A percentile compares a stretch with the other conserved stretches of the same genome.
Conservation (phyloP, 768 basidiomycete species). For the Mycena venus region DNA sequence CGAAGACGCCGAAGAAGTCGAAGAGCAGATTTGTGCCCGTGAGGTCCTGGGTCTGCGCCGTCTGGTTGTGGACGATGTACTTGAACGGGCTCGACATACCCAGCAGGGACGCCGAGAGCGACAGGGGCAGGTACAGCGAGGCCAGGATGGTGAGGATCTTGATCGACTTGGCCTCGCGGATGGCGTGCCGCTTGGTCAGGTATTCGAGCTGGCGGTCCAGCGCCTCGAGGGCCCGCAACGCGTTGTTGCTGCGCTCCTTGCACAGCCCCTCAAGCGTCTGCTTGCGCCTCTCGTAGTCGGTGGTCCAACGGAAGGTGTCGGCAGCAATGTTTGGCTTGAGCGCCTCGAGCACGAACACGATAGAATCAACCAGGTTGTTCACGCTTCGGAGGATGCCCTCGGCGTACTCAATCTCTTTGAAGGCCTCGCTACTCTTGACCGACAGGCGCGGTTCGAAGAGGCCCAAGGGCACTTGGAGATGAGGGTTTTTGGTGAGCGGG, state of each 20-base stretch:
- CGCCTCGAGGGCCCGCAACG: conserved; percentile 18
- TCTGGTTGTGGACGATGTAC: conserved; percentile 10
- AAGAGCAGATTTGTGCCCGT: conserved; percentile 18
- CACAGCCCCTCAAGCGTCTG: conserved; percentile 17
- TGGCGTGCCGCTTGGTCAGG: conserved; percentile 23
- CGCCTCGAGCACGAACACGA: conserved; percentile 18
- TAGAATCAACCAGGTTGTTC: conserved; percentile 19
- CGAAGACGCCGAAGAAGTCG: conserved; percentile 21
- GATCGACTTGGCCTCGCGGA: conserved; percentile 20
- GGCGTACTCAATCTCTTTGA: conserved; percentile 21
- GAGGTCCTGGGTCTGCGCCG: conserved; percentile 18
- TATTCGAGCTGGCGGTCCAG: conserved; percentile 21
- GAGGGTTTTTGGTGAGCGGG: conserved; percentile 17
- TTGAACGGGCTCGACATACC: conserved; percentile 20
- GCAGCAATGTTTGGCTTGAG: conserved; percentile 19
- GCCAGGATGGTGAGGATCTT: conserved; percentile 21
- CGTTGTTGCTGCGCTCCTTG: conserved; percentile 18
- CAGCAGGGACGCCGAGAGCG: conserved; percentile 20
- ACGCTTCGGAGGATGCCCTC: conserved; percentile 21
- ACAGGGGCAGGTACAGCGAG: conserved; percentile 17
- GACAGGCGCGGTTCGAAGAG: conserved; percentile 18
- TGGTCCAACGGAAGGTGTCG: conserved; percentile 14
- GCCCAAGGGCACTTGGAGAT: conserved; percentile 20
- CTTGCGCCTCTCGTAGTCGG: conserved; percentile 16
- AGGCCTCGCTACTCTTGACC: conserved; percentile 18